Base-by-base conservation (phyloP, 331 rosid species). In the Erythrophleum ivorense region DNA sequence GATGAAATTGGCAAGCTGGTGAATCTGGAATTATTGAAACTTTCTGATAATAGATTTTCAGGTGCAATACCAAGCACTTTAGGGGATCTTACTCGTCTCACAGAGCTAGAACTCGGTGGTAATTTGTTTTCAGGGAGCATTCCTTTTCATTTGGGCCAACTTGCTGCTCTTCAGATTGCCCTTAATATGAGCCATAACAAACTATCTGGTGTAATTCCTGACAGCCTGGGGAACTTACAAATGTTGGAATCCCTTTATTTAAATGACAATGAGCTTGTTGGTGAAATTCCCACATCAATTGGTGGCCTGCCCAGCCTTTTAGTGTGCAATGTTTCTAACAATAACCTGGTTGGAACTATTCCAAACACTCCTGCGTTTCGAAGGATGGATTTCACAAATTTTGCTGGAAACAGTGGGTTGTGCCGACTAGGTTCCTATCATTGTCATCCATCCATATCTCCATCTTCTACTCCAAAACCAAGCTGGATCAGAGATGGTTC, bases 281-380 rank as follows among this genome's bases (percentile, higher is more conserved):
- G 94, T 45, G 92, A 91, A 66, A 88, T 91, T 85, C 97, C 94
- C 63, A 21, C 86, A 41, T 84, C 88, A 75, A 88, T 91, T 34
- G 94, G 97, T 77, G 80, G 85, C 65, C 83, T 91, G 36, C 88
- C 80, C 18, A 88, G 97, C 85, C 91, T 91, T 79, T 46, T 82
- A 49, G 82, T 86, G 50, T 90, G 97, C 92, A 91, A 91, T 83
- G 91, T 91, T 49, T 91, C 97, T 63, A 86, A 91, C 90, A 91
- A 91, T 78, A 87, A 87, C 29, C 80, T 91, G 81, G 85, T 81
- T 36, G 97, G 97, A 65, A 73, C 71, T 21, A 88, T 91, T 78
- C 97, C 97, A 11, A 81, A 87, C 88, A 91, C 90, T 62, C 84
- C 88, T 36, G 82, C 83, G 55, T 91, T 91, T 84, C 86, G 71